Evolutionary conservation across 1,284 basidiomycete genomes (phyloP), one percentile per base, ranked within the genome.

Genomic region (Laetiporus sulphureus): DNA sequence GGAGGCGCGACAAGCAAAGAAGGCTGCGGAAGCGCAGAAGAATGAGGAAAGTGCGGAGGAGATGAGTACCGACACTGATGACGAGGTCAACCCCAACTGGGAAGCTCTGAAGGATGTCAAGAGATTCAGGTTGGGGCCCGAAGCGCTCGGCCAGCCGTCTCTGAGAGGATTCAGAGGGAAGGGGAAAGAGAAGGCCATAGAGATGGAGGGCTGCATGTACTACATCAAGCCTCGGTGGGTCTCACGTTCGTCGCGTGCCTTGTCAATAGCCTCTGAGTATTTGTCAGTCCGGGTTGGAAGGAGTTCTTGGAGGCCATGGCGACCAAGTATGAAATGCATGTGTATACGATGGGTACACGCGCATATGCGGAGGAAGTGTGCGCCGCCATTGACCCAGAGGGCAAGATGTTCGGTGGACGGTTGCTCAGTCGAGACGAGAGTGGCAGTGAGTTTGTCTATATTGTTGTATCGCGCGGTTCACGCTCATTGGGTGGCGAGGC

Each of bases 261-360:
- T 44, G 45, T 51, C 16, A 32, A 8, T 32, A 16, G 8, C 8
- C 36, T 40, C 45, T 45, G 36, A 42, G 52, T 46, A 40, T 49
- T 31, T 46, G 32, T 44, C 51, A 94, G 95, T 51, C 95, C 95
- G 0, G 91, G 92, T n/a, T 77, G 93, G 62, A 65, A 73, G 35
- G 69, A 77, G 32, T 97, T 99, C 60, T 71, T 99, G 38, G 63
- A 71, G 46, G 68, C 75, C 34, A 75, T 90, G 51, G 77, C 87
- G 33, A 65, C 73, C 42, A 83, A 86, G 56, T 99, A 96, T 65
- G 92, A 99, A 66, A 91, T 99, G 88, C 95, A 99, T 63, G 93
- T 99, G 38, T 99, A 99, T 67, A 99, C 95, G 20, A 99, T 99
- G 93, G 95, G 95, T 41, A 98, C 95, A 15, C 79, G 95, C 32